These are phyloP conservation scores for Sarocladium kiliense DNA, from an alignment of 2,329 filamentous ascomycete genomes.

Conservation along the genomic window DNA sequence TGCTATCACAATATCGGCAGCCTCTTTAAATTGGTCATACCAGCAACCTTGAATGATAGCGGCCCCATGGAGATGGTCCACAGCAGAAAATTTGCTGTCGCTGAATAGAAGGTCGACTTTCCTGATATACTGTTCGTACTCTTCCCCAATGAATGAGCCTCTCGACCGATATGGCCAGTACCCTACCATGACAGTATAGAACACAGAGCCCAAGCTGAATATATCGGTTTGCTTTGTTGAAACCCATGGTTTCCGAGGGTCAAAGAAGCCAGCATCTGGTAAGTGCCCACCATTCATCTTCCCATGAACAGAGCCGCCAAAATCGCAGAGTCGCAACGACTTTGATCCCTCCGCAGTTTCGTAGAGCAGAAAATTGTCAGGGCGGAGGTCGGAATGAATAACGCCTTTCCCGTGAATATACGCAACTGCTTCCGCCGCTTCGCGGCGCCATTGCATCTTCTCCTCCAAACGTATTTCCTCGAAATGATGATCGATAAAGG, in stretches of 20 bases:
- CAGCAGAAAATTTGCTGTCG: background rate
- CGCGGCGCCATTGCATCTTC: conserved; percentile 19
- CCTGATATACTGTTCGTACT: background rate
- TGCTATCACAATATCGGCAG: background rate
- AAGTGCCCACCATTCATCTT: conserved; percentile 21
- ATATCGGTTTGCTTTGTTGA: background rate
- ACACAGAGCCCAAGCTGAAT: background rate
- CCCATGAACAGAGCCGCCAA: conserved; percentile 24
- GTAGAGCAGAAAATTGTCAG: conserved; percentile 26
- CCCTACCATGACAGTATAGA: conserved; percentile 1
- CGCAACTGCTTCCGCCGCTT: conserved; percentile 23
- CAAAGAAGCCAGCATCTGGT: conserved; percentile 19
- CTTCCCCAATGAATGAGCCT: background rate
- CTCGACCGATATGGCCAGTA: background rate
- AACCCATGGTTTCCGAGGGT: background rate
- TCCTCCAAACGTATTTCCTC: background rate
- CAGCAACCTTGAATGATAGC: background rate
- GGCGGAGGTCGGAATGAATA: conserved; percentile 27
- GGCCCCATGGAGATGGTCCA: background rate
- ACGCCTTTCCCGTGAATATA: conserved; percentile 24
- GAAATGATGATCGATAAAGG: background rate
- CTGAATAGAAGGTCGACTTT: background rate
- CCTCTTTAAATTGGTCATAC: background rate
- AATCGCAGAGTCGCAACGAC: conserved; percentile 26
- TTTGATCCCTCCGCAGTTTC: conserved; percentile 15